Conservation (phyloP, 352 stramenopile genomes). For the Globisporangium splendens region DNA sequence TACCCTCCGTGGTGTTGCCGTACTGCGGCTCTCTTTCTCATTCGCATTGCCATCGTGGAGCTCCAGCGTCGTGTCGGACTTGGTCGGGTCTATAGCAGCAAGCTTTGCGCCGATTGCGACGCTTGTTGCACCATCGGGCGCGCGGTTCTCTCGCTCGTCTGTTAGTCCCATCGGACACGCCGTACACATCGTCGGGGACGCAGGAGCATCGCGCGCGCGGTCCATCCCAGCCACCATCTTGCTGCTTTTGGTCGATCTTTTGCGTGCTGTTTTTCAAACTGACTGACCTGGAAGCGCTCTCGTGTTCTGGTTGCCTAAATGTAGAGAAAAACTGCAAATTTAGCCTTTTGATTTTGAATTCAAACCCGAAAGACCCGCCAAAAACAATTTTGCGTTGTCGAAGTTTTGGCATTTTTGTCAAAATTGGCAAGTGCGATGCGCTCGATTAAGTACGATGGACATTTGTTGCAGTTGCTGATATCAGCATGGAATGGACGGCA, state of each 20-base stretch:
- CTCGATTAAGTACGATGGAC: neutral
- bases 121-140: slow-evolving; percentile 12
- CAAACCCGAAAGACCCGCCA: slow-evolving; percentile 5
- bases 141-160: slow-evolving; percentile 35
- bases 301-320: slow-evolving; percentile 3
- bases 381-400: neutral
- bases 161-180: neutral
- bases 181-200: neutral
- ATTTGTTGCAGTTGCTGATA: neutral
- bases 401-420: neutral
- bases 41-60: too few species aligned
- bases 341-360: slow-evolving; percentile 7
- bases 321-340: slow-evolving; percentile 3
- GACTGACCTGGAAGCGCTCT: neutral
- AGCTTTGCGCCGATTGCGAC: slow-evolving; percentile 5
- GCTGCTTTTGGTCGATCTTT: slow-evolving; percentile 20
- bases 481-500: neutral
- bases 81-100: slow-evolving; percentile 9
- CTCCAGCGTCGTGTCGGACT: slow-evolving; percentile 5
- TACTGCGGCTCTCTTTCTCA: neutral
- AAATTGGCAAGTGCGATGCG: neutral
- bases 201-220: too few species aligned
- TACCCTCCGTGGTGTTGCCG: neutral
- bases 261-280: slow-evolving; percentile 13
- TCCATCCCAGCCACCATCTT: neutral